phyloP scores from a whole-genome alignment of 2,329 filamentous ascomycete genomes.

The Neonectria hederae region DNA sequence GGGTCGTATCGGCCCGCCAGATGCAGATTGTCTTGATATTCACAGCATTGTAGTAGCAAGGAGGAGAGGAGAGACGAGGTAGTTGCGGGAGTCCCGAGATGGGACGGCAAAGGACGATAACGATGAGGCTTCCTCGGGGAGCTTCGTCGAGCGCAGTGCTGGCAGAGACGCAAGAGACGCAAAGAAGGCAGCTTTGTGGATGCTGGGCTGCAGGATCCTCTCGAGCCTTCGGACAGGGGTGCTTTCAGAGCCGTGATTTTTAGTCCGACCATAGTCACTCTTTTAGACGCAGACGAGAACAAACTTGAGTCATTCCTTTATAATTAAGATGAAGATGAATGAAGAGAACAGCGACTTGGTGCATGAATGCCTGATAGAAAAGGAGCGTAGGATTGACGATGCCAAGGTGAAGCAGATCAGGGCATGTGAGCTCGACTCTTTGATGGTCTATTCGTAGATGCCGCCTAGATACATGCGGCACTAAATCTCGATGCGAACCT shows the following conservation, averaged over 20 bases:
- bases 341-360: background rate
- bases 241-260: slow-evolving; percentile 29
- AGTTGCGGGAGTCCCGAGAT: slow-evolving; percentile 19
- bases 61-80: slow-evolving; percentile 4
- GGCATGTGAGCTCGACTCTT: background rate
- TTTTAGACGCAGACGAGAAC: slow-evolving; percentile 34
- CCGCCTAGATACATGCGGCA: background rate
- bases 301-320: slow-evolving; percentile 39
- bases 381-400: background rate
- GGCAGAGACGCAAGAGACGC: slow-evolving; percentile 18
- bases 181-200: slow-evolving; percentile 16
- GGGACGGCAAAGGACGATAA: slow-evolving; percentile 18
- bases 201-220: slow-evolving; percentile 21
- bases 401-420: background rate
- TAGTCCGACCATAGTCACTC: slow-evolving; percentile 40
- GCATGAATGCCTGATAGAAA: background rate
- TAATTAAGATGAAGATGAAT: background rate
- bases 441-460: background rate
- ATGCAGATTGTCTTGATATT: slow-evolving; percentile 45
- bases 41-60: slow-evolving; percentile 35
- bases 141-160: slow-evolving; percentile 23
- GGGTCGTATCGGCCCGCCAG: slow-evolving; percentile 37
- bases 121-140: slow-evolving; percentile 12
- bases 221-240: slow-evolving; percentile 26
- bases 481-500: background rate